phyloP scores from a whole-genome alignment of 208 protist genomes.

The Leishmania major region DNA sequence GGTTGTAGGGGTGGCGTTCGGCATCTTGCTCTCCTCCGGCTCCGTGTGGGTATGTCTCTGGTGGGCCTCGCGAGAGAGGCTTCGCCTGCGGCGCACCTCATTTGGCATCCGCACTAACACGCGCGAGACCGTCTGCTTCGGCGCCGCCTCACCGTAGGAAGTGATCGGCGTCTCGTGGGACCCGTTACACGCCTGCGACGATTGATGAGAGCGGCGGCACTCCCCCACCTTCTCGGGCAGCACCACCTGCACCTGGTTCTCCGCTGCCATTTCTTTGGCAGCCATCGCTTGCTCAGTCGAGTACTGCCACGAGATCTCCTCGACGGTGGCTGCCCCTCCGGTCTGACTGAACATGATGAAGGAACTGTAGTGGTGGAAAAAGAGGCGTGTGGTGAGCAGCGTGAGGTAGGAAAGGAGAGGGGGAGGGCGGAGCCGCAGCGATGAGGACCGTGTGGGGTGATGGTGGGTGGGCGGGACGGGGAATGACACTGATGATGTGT shows the following conservation, averaged over 20 bases:
- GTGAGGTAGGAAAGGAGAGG: neutral
- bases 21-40: neutral
- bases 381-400: neutral
- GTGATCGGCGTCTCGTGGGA: neutral
- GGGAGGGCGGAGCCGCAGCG: neutral
- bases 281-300: neutral
- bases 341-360: neutral
- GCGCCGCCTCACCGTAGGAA: neutral
- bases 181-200: neutral
- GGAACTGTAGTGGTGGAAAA: neutral
- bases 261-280: neutral
- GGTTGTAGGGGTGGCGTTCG: neutral
- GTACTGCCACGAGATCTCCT: neutral
- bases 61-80: conserved; percentile 16
- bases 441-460: neutral
- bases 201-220: neutral
- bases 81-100: conserved; percentile 26
- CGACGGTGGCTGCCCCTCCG: neutral
- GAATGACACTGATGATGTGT: neutral
- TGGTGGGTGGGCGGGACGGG: neutral
- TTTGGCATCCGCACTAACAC: conserved; percentile 27
- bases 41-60: neutral
- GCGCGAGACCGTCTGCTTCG: conserved; percentile 1
- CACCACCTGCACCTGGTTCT: conserved; percentile 1
- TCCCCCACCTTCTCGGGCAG: conserved; percentile 1